Percentiles rank a stretch among this genome's conserved stretches.
Conservation (phyloP, 1,284 basidiomycete species). For the Boletus holoroseus region DNA sequence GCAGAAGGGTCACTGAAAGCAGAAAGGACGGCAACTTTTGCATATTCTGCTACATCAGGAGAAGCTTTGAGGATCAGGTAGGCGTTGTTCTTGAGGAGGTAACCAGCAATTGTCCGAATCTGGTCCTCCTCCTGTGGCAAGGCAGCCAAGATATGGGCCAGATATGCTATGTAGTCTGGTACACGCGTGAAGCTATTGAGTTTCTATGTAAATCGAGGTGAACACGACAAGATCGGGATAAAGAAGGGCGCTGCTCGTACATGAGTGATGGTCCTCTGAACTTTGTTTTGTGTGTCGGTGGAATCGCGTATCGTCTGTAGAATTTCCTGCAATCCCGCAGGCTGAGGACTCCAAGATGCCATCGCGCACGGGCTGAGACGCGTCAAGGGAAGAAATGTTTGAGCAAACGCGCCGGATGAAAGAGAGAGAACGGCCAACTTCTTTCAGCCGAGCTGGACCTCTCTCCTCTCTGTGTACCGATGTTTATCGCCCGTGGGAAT, state of each 20-base stretch:
- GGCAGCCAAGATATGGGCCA: slow-evolving; percentile 86
- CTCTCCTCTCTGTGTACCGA: slow-evolving; percentile 28
- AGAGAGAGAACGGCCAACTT: slow-evolving; percentile 18
- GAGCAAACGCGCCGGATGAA: slow-evolving; percentile 31
- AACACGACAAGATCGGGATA: slow-evolving; percentile 21
- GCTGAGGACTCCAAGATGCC: slow-evolving; percentile 70
- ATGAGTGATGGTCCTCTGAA: slow-evolving; percentile 72
- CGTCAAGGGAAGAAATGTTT: slow-evolving; percentile 20
- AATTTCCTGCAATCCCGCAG: slow-evolving; percentile 76
- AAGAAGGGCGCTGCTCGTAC: slow-evolving; percentile 40
- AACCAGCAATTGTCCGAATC: slow-evolving; percentile 92
- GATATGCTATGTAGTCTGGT: slow-evolving; percentile 94
- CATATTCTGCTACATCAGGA: slow-evolving; percentile 69
- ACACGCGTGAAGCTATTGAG: slow-evolving; percentile 83
- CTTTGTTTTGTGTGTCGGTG: slow-evolving; percentile 63
- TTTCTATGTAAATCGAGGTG: slow-evolving; percentile 53
- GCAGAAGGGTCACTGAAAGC: slow-evolving; percentile 76
- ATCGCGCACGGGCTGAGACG: slow-evolving; percentile 38
- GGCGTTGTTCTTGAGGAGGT: slow-evolving; percentile 94
- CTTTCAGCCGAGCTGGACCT: slow-evolving; percentile 9
- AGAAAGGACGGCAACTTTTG: slow-evolving; percentile 76
- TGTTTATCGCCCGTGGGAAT: slow-evolving; percentile 34
- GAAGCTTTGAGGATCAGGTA: slow-evolving; percentile 63
- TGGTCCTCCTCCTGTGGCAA: slow-evolving; percentile 82
- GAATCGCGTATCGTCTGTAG: slow-evolving; percentile 82